Evolutionary conservation across 2,329 filamentous ascomycete genomes (phyloP), one percentile per base, ranked within the genome.

Genomic region (Teratosphaeria gauchensis): DNA sequence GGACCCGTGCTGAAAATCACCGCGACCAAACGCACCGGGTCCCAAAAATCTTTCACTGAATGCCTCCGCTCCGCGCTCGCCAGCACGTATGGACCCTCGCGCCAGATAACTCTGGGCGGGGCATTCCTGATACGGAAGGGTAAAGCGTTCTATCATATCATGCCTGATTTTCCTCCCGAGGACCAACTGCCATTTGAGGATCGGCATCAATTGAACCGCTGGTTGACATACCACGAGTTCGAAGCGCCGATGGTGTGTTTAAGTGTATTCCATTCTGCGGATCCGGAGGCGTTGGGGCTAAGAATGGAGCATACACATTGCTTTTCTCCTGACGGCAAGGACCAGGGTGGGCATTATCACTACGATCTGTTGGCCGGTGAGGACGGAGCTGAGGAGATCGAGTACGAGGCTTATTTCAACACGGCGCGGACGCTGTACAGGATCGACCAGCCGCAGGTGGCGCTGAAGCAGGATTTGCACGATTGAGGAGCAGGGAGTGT

Each of bases 301-400:
- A 59, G 68, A 16, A 69, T 70, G 66, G 68, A 70, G 60, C 68
- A 70, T 58, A 70, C 68, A 52, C 67, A 70, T 59, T 68, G 66
- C 53, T 70, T 70, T 31, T 62, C 66, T 3, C 59, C 56, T 4
- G 63, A 65, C 32, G 68, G 68, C 1, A 62, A 57, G 38, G 60
- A 65, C 31, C 60, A 60, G 14, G 68, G 68, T 2, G 68, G 68
- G 7, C 68, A 70, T 61, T 69, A 70, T 53, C 68, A 70, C 57
- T 62, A 65, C n/a, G 67, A 69, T 62, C 46, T 62, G 5, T 30
- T 64, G 16, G 19, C 56, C 8, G 56, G 30, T 21, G 56, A 55
- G 21, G 61, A 64, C 2, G 65, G 57, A 1, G 60, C 51, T 2
- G 51, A 28, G 21, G 65, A 68, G 32, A 58, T 70, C 1, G 68